These are phyloP conservation scores for Leccinum pachyderme DNA, from an alignment of 1,284 basidiomycete genomes.

Conservation along the genomic window DNA sequence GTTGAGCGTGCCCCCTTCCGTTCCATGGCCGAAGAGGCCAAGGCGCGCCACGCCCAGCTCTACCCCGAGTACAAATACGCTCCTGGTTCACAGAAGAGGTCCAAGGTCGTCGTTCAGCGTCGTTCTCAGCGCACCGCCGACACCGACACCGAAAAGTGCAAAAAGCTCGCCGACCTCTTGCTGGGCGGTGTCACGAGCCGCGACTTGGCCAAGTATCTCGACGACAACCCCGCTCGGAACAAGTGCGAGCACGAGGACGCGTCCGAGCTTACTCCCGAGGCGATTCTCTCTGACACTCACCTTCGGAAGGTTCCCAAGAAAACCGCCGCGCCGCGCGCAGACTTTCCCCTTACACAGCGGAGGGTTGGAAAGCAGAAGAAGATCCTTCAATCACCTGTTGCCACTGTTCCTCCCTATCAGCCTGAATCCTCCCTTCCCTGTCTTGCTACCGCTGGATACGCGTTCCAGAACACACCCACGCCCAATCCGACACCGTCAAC, in stretches of 20 bases:
- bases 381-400: not conserved
- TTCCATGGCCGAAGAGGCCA: conserved; percentile 44
- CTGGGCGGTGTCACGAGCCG: conserved; percentile 40
- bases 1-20: conserved; percentile 41
- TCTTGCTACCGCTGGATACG: not conserved
- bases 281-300: not conserved
- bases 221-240: conserved; percentile 1
- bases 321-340: conserved; percentile 1
- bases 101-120: conserved; percentile 22
- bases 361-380: conserved; percentile 7
- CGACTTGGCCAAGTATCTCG: conserved; percentile 29
- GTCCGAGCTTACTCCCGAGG: not conserved
- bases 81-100: conserved; percentile 36
- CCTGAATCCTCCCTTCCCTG: not conserved
- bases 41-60: conserved; percentile 46
- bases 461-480: not conserved
- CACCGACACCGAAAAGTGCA: conserved; percentile 39
- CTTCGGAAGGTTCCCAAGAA: conserved; percentile 9
- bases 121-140: conserved; percentile 30
- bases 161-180: conserved; percentile 43
- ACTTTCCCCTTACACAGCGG: conserved; percentile 4
- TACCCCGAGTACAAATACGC: conserved; percentile 60
- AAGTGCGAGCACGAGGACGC: not conserved
- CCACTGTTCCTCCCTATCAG: conserved; percentile 3
- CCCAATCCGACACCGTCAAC: not conserved